Base-by-base conservation (phyloP, 2,329 filamentous ascomycete genomes). In the Penicillium vulpinum region DNA sequence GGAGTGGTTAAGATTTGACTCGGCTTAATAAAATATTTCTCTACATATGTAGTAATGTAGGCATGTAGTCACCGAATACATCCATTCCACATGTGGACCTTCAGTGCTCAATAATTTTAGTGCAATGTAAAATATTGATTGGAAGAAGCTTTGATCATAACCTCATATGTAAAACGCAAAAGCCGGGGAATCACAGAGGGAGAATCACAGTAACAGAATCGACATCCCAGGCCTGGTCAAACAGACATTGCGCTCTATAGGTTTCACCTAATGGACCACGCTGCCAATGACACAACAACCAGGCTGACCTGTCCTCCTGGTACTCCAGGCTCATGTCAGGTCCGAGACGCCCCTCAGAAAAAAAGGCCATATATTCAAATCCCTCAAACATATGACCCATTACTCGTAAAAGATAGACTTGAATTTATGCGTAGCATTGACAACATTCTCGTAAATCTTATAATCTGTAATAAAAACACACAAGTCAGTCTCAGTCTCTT, bases 361-460 rank as follows among this genome's bases (percentile, higher is more conserved):
- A n/a, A 33, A 31, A 10, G 18, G 18, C 39, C 38, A 15, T 36
- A 35, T 46, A 40, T 39, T 45, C 52, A 18, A 47, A 54, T 49
- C 18, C 39, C 38, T 35, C 40, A 41, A n/a, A 22, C 26, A 28
- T 40, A 47, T 22, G 21, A 38, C 13, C 28, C 21, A 39, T 64
- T 54, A 62, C 21, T 65, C 59, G 69, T 90, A 92, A 72, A 97
- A 97, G 50, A 97, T 88, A 59, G 86, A 80, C 69, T 88, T 90
- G 71, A 91, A 85, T 48, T 87, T 84, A 76, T 97, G 92, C 33
- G 91, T 94, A 35, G 86, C 88, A 56, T 97, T 90, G 16, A 96
- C 92, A 3, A 97, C 89, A 0, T 88, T 85, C 56, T 90, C 86
- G 58, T 87, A 88, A 33, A 91, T 83, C 51, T 81, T 82, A 74